A percentile compares a stretch with the other conserved stretches of the same genome.
Conservation (phyloP, 169 alveolate genomes). For the Plasmodium sp. region DNA sequence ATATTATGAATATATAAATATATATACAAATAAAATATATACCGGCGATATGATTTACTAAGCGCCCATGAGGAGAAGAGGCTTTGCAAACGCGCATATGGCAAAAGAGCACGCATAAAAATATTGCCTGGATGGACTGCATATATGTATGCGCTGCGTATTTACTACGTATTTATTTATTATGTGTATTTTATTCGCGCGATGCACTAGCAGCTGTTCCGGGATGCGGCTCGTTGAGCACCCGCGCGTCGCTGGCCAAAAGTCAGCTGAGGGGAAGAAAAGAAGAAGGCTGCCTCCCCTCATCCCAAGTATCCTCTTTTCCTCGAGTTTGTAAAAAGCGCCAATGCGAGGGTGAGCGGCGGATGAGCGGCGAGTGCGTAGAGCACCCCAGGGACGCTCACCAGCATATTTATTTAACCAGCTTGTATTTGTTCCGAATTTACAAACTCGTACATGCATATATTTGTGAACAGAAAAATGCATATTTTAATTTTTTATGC, state of each 20-base stretch:
- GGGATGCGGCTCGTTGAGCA: not conserved
- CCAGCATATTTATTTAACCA: not conserved
- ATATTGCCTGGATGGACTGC: not conserved
- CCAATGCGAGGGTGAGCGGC: not conserved
- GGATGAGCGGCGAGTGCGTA: too few relatives aligned
- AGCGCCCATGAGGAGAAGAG: not conserved
- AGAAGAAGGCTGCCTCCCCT: not conserved
- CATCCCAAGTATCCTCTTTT: not conserved
- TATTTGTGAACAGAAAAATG: not conserved
- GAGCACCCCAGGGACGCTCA: not conserved
- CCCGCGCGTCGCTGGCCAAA: not conserved
- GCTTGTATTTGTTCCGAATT: not conserved
- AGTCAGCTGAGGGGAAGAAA: not conserved
- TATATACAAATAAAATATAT: not conserved
- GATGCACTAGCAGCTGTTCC: not conserved
- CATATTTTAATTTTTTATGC: not conserved
- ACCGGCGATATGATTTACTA: not conserved
- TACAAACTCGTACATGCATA: not conserved
- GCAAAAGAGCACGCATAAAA: not conserved
- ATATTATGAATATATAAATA: too few relatives aligned
- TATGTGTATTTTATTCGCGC: not conserved
- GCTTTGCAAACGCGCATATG: not conserved
- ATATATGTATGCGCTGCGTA: too few relatives aligned
- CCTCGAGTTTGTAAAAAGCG: not conserved
- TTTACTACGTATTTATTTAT: not conserved